phyloP scores from a whole-genome alignment of 1,284 basidiomycete genomes.

The Puccinia triticina region DNA sequence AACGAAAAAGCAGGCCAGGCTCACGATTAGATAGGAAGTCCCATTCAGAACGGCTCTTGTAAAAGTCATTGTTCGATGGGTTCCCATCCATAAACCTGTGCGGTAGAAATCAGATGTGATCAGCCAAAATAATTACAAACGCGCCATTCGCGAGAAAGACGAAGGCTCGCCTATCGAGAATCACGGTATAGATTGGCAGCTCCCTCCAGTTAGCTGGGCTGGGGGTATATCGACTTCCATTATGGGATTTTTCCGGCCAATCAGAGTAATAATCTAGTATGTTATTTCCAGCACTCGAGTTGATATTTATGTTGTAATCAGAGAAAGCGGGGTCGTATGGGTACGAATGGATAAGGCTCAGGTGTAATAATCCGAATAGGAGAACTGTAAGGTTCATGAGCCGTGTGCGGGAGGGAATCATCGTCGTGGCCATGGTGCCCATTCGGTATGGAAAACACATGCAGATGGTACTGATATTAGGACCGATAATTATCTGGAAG shows the following conservation, averaged over 20 bases:
- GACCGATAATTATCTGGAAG: too few species aligned
- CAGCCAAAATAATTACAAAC: neutral
- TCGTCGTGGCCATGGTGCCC: neutral
- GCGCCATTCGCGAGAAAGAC: neutral
- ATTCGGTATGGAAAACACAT: neutral
- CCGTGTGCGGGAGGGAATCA: neutral
- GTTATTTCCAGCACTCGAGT: conserved; percentile 70
- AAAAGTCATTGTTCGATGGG: conserved; percentile 85
- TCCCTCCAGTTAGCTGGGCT: conserved; percentile 83
- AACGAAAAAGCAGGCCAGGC: neutral
- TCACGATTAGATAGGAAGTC: conserved; percentile 65
- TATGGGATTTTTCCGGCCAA: conserved; percentile 64
- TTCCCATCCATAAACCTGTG: conserved; percentile 67
- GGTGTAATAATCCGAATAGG: neutral
- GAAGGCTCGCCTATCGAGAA: conserved; percentile 81
- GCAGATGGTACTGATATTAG: too few species aligned
- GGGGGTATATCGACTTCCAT: conserved; percentile 67
- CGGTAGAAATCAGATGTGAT: neutral
- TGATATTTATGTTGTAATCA: conserved; percentile 81
- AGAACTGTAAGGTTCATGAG: neutral
- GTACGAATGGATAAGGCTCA: conserved; percentile 28
- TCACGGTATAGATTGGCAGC: conserved; percentile 78
- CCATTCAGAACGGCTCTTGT: conserved; percentile 74
- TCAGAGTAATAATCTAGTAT: conserved; percentile 72
- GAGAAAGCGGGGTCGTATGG: conserved; percentile 72